A percentile compares a stretch with the other conserved stretches of the same genome.
phyloP scores from a whole-genome alignment of 2,329 filamentous ascomycete species.

The Fusarium agapanthi region DNA sequence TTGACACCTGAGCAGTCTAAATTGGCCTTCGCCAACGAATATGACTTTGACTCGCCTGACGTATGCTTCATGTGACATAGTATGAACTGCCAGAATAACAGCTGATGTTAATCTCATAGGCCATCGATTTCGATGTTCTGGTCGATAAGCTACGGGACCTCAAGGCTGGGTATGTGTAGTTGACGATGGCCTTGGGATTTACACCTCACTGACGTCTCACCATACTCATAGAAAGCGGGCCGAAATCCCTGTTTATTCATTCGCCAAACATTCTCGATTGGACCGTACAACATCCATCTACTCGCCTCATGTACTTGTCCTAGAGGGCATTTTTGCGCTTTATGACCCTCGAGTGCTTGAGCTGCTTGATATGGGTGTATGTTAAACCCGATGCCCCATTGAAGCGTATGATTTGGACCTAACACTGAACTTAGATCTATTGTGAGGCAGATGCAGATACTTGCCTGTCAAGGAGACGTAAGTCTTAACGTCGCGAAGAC shows the following conservation, averaged over 20 bases:
- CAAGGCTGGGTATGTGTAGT: slow-evolving; percentile 81
- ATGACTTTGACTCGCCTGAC: slow-evolving; percentile 93
- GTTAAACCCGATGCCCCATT: slow-evolving; percentile 12
- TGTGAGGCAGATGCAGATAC: slow-evolving; percentile 96
- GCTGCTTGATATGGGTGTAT: slow-evolving; percentile 87
- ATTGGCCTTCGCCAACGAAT: slow-evolving; percentile 88
- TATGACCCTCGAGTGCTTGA: slow-evolving; percentile 88
- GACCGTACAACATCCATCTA: slow-evolving; percentile 88
- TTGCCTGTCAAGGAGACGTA: slow-evolving; percentile 88
- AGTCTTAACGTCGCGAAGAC: slow-evolving; percentile 42
- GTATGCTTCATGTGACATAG: slow-evolving; percentile 47
- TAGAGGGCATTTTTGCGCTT: slow-evolving; percentile 95
- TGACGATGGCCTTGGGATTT: neutral
- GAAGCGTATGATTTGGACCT: neutral
- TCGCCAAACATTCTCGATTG: slow-evolving; percentile 85
- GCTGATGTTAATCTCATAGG: slow-evolving; percentile 51
- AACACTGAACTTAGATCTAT: slow-evolving; percentile 71
- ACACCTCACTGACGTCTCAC: slow-evolving; percentile 17
- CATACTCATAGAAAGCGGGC: slow-evolving; percentile 72
- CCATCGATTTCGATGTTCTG: slow-evolving; percentile 92
- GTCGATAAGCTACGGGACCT: slow-evolving; percentile 82
- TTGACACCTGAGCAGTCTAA: slow-evolving; percentile 80
- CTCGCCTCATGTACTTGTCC: slow-evolving; percentile 92
- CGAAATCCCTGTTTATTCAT: slow-evolving; percentile 95
- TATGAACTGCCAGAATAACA: neutral